Conservation (phyloP, 441 rosid genomes). For the Breynia disticha region DNA sequence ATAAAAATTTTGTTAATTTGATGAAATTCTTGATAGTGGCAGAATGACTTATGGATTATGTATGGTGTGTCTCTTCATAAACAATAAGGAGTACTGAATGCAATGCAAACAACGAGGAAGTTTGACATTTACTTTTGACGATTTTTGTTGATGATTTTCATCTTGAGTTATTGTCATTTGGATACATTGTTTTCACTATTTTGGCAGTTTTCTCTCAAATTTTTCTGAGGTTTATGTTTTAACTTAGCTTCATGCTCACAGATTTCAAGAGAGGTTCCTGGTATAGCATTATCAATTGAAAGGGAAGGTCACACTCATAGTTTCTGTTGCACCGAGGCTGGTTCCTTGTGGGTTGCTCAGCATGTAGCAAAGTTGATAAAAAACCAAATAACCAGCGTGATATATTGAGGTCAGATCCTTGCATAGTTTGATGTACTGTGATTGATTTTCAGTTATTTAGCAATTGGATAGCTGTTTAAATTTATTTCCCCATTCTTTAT, state of each 20-base stretch:
- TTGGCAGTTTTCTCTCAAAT: not conserved
- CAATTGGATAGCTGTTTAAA: not conserved
- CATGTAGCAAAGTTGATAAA: slow-evolving; percentile 49
- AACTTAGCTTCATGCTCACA: slow-evolving; percentile 11
- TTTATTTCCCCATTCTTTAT: not conserved
- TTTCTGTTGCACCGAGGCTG: slow-evolving; percentile 67
- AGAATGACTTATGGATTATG: too few species aligned
- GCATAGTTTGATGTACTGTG: not conserved
- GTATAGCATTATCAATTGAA: slow-evolving; percentile 46
- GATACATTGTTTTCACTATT: too few species aligned
- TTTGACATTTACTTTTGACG: too few species aligned
- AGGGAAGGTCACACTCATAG: slow-evolving; percentile 69
- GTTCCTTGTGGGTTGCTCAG: slow-evolving; percentile 67
- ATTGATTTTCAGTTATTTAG: not conserved
- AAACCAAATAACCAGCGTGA: slow-evolving; percentile 16
- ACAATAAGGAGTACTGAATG: too few species aligned
- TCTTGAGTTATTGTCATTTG: too few species aligned
- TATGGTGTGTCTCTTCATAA: too few species aligned
- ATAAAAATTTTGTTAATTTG: too few species aligned
- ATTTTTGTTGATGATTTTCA: too few species aligned
- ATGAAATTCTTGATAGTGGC: too few species aligned
- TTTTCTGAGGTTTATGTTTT: not conserved
- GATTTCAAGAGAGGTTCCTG: slow-evolving; percentile 59
- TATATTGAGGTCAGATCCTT: slow-evolving; percentile 7
- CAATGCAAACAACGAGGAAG: too few species aligned